A percentile compares a stretch with the other conserved stretches of the same genome.
phyloP scores from a whole-genome alignment of 148 eudicot species.

The Polygonum maritimum region DNA sequence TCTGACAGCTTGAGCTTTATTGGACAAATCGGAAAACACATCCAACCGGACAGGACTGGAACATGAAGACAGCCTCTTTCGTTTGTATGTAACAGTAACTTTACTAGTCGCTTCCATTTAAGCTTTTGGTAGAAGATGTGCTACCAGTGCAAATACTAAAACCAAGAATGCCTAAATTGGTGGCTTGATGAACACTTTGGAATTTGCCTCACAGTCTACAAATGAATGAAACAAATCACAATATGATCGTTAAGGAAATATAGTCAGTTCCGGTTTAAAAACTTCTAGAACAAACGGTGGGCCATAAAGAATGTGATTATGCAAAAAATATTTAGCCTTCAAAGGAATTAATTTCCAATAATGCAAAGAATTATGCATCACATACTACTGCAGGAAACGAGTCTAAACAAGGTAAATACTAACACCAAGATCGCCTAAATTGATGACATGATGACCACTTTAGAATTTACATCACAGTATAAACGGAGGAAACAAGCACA shows the following conservation, averaged over 20 bases:
- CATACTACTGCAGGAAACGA: background rate
- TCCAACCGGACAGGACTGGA: conserved; percentile 19
- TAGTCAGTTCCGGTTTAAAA: background rate
- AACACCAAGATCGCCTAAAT: background rate
- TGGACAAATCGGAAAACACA: conserved; percentile 22
- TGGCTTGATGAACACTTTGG: background rate
- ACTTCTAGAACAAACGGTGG: background rate
- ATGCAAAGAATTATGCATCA: background rate
- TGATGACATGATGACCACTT: background rate
- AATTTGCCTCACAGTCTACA: conserved; percentile 1
- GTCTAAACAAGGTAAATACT: background rate
- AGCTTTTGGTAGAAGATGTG: conserved; percentile 10
- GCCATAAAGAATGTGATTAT: background rate
- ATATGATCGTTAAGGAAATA: background rate
- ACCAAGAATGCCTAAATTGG: background rate
- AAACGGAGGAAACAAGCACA: conserved; percentile 1
- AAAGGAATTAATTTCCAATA: background rate
- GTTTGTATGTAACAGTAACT: conserved; percentile 53
- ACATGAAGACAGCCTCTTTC: conserved; percentile 41
- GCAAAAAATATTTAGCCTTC: background rate
- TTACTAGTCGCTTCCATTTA: conserved; percentile 29
- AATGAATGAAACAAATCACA: background rate
- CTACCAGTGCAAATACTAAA: conserved; percentile 4
- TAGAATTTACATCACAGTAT: background rate
- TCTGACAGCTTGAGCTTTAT: conserved; percentile 15